Evolutionary conservation across 78 protist species (phyloP).

Genomic region (Protostelium mycophagum): DNA sequence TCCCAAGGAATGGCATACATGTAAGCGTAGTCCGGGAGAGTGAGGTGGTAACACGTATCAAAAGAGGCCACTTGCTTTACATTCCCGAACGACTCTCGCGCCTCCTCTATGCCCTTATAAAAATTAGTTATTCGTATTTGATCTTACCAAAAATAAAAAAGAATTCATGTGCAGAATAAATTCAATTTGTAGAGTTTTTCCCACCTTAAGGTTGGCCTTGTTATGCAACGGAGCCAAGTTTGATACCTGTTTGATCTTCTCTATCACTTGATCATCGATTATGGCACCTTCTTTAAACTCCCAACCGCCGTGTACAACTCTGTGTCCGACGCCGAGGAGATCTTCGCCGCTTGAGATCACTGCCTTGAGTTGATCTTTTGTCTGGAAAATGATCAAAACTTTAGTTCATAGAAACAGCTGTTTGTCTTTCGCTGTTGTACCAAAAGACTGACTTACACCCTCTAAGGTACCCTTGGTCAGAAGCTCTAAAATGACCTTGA

Average conservation of each 20-base stretch:
- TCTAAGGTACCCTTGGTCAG: not conserved
- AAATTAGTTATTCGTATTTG: not conserved
- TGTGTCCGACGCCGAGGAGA: not conserved
- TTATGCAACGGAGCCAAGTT: not conserved
- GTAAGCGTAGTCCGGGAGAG: not conserved
- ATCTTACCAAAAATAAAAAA: too few species aligned
- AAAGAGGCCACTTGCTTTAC: not conserved
- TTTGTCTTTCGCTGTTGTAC: not conserved
- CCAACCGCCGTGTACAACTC: not conserved
- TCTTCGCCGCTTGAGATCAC: not conserved
- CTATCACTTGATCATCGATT: not conserved
- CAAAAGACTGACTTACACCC: not conserved
- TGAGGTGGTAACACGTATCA: not conserved
- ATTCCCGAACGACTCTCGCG: not conserved
- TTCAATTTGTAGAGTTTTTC: too few species aligned
- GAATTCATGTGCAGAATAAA: too few species aligned
- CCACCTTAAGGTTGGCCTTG: not conserved
- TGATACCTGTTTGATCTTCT: not conserved
- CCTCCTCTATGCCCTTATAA: not conserved
- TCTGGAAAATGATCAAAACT: too few species aligned
- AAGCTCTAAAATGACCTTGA: not conserved
- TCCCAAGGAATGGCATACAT: not conserved
- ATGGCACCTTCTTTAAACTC: not conserved
- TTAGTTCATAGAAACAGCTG: too few species aligned
- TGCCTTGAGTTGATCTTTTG: not conserved